Conservation (phyloP, 768 basidiomycete genomes). For the Tylopilus sp. region DNA sequence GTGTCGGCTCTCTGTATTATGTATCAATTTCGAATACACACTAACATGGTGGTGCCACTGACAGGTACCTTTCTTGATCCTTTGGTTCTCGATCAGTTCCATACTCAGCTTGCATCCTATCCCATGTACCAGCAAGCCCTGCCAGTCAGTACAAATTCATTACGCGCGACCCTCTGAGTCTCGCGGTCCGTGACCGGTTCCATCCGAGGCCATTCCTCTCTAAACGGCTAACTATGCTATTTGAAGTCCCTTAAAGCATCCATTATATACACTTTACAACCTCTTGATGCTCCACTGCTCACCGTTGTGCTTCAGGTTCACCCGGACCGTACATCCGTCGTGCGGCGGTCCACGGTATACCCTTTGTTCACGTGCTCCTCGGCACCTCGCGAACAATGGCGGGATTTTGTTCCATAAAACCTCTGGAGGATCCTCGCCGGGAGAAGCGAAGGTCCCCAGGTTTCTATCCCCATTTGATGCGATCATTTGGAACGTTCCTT, state of each 20-base stretch:
- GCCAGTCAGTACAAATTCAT: no score
- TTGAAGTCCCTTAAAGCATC: conserved; percentile 15
- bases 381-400: conserved; percentile 20
- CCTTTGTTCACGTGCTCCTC: conserved; percentile 23
- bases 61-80: no score
- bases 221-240: conserved; percentile 33
- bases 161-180: no score
- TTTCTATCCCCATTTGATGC: conserved; percentile 18
- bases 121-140: no score
- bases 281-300: conserved; percentile 16
- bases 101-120: no score
- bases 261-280: conserved; percentile 10
- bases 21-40: no score
- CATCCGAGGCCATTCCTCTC: no score
- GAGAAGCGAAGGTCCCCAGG: conserved; percentile 11
- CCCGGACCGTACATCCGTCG: not conserved
- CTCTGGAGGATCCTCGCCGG: conserved; percentile 5
- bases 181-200: no score
- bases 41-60: no score
- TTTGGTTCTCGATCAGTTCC: no score
- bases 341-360: not conserved
- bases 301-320: not conserved
- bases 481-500: conserved; percentile 10
- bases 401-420: conserved; percentile 6
- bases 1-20: no score